phyloP scores from a whole-genome alignment of 805 yeast species.

The Pichia manshurica region DNA sequence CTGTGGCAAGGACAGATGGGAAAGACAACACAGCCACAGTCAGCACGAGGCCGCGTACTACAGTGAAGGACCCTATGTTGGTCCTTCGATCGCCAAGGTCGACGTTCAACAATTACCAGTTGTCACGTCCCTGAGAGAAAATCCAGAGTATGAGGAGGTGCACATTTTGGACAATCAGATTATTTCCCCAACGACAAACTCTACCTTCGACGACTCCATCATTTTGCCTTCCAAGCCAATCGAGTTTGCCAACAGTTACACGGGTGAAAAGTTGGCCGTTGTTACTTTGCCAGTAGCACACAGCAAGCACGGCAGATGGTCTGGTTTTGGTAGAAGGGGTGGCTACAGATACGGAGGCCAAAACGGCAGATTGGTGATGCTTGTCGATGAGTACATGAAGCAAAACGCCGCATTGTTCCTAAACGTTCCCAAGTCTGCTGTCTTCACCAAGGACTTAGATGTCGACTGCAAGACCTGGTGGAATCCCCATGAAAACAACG shows the following conservation, averaged over 20 bases:
- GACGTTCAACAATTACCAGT: background rate
- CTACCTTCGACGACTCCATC: background rate
- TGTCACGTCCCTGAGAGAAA: background rate
- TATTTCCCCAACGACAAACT: conserved; percentile 1
- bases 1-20: too few relatives aligned
- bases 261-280: background rate
- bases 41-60: too few relatives aligned
- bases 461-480: background rate
- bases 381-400: conserved; percentile 5
- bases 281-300: background rate
- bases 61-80: too few relatives aligned
- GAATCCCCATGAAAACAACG: background rate
- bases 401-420: background rate
- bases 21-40: too few relatives aligned
- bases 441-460: background rate
- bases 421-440: background rate
- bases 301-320: background rate
- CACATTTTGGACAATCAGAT: background rate
- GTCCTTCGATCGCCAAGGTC: too few relatives aligned
- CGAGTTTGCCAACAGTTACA: background rate
- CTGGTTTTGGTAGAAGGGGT: background rate
- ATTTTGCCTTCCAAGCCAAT: background rate
- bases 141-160: background rate
- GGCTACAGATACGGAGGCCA: background rate
- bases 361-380: background rate